These are phyloP conservation scores for Debaryomyces psychrophilus DNA, from an alignment of 1,139 yeast species.

Conservation along the genomic window DNA sequence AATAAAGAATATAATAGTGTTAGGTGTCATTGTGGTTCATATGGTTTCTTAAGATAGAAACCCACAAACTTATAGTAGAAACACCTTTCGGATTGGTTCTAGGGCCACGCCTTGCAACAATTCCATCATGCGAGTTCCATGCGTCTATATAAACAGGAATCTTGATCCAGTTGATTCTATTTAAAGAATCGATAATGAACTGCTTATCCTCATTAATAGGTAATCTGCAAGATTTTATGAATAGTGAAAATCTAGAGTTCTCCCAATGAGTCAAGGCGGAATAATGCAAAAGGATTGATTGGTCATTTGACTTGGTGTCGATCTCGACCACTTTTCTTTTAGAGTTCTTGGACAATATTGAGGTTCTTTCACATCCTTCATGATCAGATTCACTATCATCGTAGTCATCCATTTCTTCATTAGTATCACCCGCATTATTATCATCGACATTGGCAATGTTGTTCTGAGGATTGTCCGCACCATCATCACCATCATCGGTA, in stretches of 20 bases:
- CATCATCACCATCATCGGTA: conserved; percentile 16
- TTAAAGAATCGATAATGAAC: conserved; percentile 52
- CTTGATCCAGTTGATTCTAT: conserved; percentile 63
- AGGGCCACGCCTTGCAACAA: conserved; percentile 69
- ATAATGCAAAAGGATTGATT: conserved; percentile 22
- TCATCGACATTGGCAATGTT: background rate
- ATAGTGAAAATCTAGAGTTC: conserved; percentile 31
- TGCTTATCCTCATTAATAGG: conserved; percentile 46
- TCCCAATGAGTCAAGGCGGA: conserved; percentile 24
- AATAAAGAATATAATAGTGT: conserved; percentile 1
- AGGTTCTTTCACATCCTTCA: conserved; percentile 15
- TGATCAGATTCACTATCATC: conserved; percentile 20
- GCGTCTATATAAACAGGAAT: conserved; percentile 66
- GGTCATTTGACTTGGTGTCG: conserved; percentile 32
- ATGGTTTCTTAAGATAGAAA: conserved; percentile 45
- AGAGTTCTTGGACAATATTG: conserved; percentile 14
- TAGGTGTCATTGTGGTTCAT: conserved; percentile 17
- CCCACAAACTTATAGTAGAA: conserved; percentile 56
- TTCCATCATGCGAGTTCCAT: conserved; percentile 73
- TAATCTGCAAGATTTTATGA: conserved; percentile 30
- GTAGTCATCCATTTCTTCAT: conserved; percentile 11
- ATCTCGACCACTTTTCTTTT: conserved; percentile 20
- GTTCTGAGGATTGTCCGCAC: conserved; percentile 16
- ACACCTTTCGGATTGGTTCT: conserved; percentile 56
- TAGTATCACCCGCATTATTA: conserved; percentile 16